Conservation (phyloP, 1,284 basidiomycete genomes). For the Rhodotorula sp. region DNA sequence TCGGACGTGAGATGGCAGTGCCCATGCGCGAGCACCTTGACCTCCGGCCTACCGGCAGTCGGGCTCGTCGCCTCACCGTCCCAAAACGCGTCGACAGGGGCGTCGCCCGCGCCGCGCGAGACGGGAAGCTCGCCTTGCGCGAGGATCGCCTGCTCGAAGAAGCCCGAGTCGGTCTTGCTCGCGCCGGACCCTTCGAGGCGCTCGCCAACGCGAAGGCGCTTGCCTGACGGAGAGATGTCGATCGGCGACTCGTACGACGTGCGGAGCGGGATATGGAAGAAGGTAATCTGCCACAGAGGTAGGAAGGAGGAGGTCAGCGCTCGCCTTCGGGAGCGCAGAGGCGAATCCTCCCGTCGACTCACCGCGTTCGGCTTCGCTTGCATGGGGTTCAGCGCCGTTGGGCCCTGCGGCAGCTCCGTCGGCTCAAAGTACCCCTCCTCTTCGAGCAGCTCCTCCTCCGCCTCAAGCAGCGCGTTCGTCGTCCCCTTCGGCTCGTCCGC, state of each 20-base stretch:
- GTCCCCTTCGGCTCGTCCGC: not conserved
- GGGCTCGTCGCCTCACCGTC: constrained; percentile 41
- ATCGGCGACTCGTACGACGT: constrained; percentile 52
- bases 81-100: constrained; percentile 58
- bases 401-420: constrained; percentile 22
- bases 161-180: constrained; percentile 70
- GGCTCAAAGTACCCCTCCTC: constrained; percentile 17
- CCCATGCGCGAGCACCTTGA: constrained; percentile 57
- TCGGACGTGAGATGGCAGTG: constrained; percentile 67
- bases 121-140: constrained; percentile 56
- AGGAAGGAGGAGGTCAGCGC: not conserved
- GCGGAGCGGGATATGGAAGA: constrained; percentile 79
- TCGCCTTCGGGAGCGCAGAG: too few species aligned
- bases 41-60: constrained; percentile 58
- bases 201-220: constrained; percentile 42
- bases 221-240: constrained; percentile 33
- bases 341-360: not conserved
- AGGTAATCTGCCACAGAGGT: not conserved
- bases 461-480: not conserved
- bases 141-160: constrained; percentile 76
- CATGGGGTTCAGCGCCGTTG: constrained; percentile 57
- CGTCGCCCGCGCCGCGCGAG: constrained; percentile 42
- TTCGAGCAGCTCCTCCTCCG: constrained; percentile 13
- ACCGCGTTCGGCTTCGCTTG: constrained; percentile 78
- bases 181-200: constrained; percentile 65